Evolutionary conservation across 2,329 filamentous ascomycete species (phyloP).

Genomic region (Neoscytalidium dimidiatum): DNA sequence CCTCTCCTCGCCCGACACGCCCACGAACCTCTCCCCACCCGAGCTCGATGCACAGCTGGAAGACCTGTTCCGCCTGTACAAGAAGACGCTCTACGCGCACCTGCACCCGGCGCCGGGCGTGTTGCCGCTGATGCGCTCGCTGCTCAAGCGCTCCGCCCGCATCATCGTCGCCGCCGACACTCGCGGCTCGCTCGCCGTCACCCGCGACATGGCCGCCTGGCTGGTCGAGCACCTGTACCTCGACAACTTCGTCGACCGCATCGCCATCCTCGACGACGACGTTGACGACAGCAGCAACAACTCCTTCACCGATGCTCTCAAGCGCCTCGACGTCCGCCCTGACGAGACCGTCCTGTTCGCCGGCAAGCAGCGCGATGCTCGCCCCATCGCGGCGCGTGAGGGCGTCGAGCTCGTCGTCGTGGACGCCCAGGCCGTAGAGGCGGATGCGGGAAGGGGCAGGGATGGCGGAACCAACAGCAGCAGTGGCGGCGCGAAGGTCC

Average conservation of each 20-base stretch:
- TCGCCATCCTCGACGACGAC: not conserved
- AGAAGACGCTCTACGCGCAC: slow-evolving; percentile 17
- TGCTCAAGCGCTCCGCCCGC: not conserved
- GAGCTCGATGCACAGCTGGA: not conserved
- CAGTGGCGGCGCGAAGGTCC: not conserved
- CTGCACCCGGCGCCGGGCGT: slow-evolving; percentile 11
- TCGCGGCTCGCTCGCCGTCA: not conserved
- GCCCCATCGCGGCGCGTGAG: not conserved
- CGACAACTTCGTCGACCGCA: slow-evolving; percentile 18
- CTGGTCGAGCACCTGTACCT: slow-evolving; percentile 18
- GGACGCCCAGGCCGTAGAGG: not conserved
- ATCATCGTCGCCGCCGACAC: slow-evolving; percentile 4
- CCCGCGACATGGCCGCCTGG: slow-evolving; percentile 13
- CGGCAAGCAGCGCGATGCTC: slow-evolving; percentile 1
- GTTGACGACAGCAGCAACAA: not conserved
- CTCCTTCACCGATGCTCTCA: slow-evolving; percentile 5
- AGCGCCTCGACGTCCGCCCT: not conserved
- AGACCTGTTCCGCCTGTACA: slow-evolving; percentile 16
- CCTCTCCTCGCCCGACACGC: not conserved
- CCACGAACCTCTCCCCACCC: not conserved
- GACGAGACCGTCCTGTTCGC: slow-evolving; percentile 9
- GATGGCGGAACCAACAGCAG: not conserved
- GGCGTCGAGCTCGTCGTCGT: slow-evolving; percentile 1
- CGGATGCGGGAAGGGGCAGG: not conserved
- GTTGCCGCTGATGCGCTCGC: slow-evolving; percentile 5